Percentiles rank a stretch among this genome's conserved stretches.
phyloP scores from a whole-genome alignment of 2,329 filamentous ascomycete species.

The Zymoseptoria passerinii region DNA sequence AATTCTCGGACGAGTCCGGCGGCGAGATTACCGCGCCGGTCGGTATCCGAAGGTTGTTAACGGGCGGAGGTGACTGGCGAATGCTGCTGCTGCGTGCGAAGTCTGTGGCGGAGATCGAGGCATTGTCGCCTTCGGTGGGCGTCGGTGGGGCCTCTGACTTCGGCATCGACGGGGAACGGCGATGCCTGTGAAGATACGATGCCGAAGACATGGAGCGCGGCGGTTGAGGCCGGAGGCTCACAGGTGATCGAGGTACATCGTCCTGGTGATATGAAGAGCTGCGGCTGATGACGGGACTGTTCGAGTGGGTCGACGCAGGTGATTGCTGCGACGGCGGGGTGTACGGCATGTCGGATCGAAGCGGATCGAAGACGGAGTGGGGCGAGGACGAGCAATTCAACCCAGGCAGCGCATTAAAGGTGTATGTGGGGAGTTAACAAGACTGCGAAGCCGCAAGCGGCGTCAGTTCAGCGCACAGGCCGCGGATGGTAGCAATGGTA shows the following conservation, averaged over 20 bases:
- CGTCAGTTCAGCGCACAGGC: neutral
- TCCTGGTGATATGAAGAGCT: conserved; percentile 43
- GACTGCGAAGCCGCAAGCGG: conserved; percentile 5
- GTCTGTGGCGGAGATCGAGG: conserved; percentile 16
- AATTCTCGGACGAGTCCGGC: conserved; percentile 73
- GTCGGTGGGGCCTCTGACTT: conserved; percentile 22
- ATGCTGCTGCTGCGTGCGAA: conserved; percentile 50
- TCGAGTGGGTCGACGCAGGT: conserved; percentile 48
- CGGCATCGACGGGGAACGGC: conserved; percentile 47
- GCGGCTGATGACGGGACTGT: conserved; percentile 43
- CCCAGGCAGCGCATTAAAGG: conserved; percentile 39
- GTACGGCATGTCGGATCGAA: conserved; percentile 63
- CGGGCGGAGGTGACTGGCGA: conserved; percentile 74
- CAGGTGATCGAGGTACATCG: conserved; percentile 28
- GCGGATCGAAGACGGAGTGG: conserved; percentile 22
- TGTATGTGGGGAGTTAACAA: conserved; percentile 18
- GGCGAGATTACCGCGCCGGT: conserved; percentile 82
- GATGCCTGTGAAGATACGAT: conserved; percentile 54
- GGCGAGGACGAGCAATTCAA: conserved; percentile 21
- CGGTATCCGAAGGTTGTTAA: conserved; percentile 69
- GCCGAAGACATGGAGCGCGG: conserved; percentile 52
- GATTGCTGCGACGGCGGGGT: conserved; percentile 66
- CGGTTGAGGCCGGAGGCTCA: conserved; percentile 38
- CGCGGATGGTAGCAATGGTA: neutral
- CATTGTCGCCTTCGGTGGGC: conserved; percentile 21